Base-by-base conservation (phyloP, 306 rosid genomes). In the Cucurbita argyrosperma region DNA sequence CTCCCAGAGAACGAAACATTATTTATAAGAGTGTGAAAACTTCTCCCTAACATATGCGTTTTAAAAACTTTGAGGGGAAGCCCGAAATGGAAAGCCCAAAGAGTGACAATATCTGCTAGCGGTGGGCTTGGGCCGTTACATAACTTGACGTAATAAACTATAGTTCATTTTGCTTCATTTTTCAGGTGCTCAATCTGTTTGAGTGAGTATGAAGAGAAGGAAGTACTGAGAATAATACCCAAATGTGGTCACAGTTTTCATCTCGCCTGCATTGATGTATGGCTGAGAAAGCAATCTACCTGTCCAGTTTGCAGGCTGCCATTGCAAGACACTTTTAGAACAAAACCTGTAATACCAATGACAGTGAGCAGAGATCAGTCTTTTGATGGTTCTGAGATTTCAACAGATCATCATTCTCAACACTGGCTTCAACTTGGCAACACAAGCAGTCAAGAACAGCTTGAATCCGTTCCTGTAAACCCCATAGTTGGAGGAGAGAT, bases 261-360 rank as follows among this genome's bases (percentile, higher is more conserved):
- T 76, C 97, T 90, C 77, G 82, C 88, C 72, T 94, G 98, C 85
- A 94, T 94, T 77, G 97, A 94, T 74, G 78, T 78, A 14, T 94
- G 98, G 98, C 84, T 94, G 53, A 86, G 90, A 77, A 94, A 88
- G 75, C 96, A 90, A 74, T 82, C 97, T 4, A 90, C 98, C 4
- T 94, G 98, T 74, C 97, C 98, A 1, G 90, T 94, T 15, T 94
- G 98, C 81, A 96, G 98, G 62, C 73, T 94, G 35, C 87, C 97
- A 45, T 76, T 94, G 71, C 89, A 83, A 38, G 89, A 86, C 42
- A 82, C 84, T 81, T 67, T 77, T 56, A 84, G 81, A 26, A 50
- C 83, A 74, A 87, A 85, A 76, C 90, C 85, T 80, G 82, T 71
- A 63, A 85, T 85, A 64, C 82, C 88, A 19, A 80, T 87, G 8